Evolutionary conservation across 495 filamentous ascomycete genomes (phyloP).

Genomic region (Daldinia childiae): DNA sequence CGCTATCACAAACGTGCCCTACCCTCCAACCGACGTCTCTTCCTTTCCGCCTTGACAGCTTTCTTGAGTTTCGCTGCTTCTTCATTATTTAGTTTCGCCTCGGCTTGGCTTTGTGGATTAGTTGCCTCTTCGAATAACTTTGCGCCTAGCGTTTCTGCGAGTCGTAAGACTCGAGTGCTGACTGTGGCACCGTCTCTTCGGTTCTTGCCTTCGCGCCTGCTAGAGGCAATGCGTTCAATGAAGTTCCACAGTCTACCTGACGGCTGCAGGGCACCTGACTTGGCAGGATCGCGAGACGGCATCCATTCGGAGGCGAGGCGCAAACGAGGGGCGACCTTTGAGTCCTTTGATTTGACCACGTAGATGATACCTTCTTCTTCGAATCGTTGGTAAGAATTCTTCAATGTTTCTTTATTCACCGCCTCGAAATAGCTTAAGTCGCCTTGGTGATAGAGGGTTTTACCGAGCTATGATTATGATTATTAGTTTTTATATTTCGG

Average conservation of each 20-base stretch:
- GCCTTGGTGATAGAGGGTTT: slow-evolving; percentile 97
- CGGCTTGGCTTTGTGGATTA: slow-evolving; percentile 44
- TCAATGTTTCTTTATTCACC: slow-evolving; percentile 96
- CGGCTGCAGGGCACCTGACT: slow-evolving; percentile 68
- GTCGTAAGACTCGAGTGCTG: slow-evolving; percentile 76
- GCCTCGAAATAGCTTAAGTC: slow-evolving; percentile 97
- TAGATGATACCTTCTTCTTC: slow-evolving; percentile 90
- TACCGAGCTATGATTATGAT: slow-evolving; percentile 74
- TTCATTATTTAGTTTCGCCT: slow-evolving; percentile 51
- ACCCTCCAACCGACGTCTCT: slow-evolving; percentile 53
- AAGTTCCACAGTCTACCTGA: slow-evolving; percentile 88
- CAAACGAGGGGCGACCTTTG: slow-evolving; percentile 65
- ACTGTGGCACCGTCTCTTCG: slow-evolving; percentile 90
- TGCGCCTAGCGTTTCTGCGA: slow-evolving; percentile 69
- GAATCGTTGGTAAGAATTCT: slow-evolving; percentile 88
- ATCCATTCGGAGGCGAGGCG: slow-evolving; percentile 81
- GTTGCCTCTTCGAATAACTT: slow-evolving; percentile 59
- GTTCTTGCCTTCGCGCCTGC: slow-evolving; percentile 92
- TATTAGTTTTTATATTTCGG: slow-evolving; percentile 37
- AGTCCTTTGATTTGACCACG: slow-evolving; percentile 70
- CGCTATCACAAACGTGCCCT: slow-evolving; percentile 58
- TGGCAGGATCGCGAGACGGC: slow-evolving; percentile 67
- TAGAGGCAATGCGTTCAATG: slow-evolving; percentile 83
- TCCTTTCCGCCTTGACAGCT: slow-evolving; percentile 51
- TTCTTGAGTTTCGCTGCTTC: slow-evolving; percentile 51